Conservation (phyloP, 768 basidiomycete genomes). For the Leccinellum albellum region DNA sequence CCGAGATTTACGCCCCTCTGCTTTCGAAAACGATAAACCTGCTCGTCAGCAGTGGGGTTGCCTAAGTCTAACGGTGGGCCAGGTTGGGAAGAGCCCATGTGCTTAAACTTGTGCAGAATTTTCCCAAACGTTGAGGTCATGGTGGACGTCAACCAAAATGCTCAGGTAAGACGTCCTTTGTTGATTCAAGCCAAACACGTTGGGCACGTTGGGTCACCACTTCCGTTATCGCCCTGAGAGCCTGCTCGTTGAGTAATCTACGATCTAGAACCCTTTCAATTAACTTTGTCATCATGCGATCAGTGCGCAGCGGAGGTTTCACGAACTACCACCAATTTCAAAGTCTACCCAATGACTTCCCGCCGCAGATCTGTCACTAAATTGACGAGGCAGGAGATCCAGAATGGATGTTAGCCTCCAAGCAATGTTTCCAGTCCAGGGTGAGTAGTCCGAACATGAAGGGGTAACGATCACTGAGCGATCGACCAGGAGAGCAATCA, state of each 20-base stretch:
- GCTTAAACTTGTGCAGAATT: slow-evolving; percentile 17
- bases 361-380: not conserved
- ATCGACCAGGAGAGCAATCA: slow-evolving; percentile 22
- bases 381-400: too few relatives aligned
- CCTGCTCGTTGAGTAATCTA: too few relatives aligned
- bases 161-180: not conserved
- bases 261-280: not conserved
- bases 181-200: slow-evolving; percentile 15
- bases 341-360: slow-evolving; percentile 3
- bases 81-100: not conserved
- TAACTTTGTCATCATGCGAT: slow-evolving; percentile 1
- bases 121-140: slow-evolving; percentile 14
- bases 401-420: not conserved
- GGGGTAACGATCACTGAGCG: slow-evolving; percentile 21
- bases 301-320: not conserved
- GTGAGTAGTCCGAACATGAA: slow-evolving; percentile 6
- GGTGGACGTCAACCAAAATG: not conserved
- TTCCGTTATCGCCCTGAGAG: not conserved
- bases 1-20: slow-evolving; percentile 84
- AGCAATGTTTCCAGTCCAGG: not conserved
- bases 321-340: not conserved
- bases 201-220: too few relatives aligned
- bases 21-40: slow-evolving; percentile 57
- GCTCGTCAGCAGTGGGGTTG: slow-evolving; percentile 5
- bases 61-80: slow-evolving; percentile 7